Evolutionary conservation across 257 asterid genomes (phyloP).

Genomic region (Solanum arcanum): DNA sequence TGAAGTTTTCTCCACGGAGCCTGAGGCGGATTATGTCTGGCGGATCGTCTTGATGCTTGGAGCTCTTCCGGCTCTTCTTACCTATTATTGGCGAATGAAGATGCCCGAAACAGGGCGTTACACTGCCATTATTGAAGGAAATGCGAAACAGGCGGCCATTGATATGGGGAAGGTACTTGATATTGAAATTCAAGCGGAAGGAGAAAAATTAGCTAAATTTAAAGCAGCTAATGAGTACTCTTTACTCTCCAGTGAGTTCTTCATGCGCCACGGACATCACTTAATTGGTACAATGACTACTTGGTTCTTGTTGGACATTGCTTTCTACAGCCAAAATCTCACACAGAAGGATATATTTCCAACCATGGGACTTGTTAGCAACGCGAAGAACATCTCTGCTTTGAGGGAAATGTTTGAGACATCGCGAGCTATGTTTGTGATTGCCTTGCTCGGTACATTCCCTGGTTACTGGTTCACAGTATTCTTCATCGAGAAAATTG

Average conservation of each 20-base stretch:
- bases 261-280: slow-evolving; percentile 30
- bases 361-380: slow-evolving; percentile 26
- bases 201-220: slow-evolving; percentile 17
- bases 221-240: slow-evolving; percentile 16
- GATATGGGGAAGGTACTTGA: slow-evolving; percentile 52
- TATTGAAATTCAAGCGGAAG: slow-evolving; percentile 49
- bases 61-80: slow-evolving; percentile 49
- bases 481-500: neutral
- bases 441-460: neutral
- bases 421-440: neutral
- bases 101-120: slow-evolving; percentile 34
- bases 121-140: slow-evolving; percentile 61
- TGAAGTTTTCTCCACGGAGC: slow-evolving; percentile 29
- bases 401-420: slow-evolving; percentile 17
- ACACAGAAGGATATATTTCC: slow-evolving; percentile 37
- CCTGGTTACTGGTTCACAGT: neutral
- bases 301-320: slow-evolving; percentile 33
- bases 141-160: slow-evolving; percentile 47
- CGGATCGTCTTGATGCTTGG: slow-evolving; percentile 58
- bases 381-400: slow-evolving; percentile 14
- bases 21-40: slow-evolving; percentile 57
- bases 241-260: slow-evolving; percentile 21
- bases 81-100: slow-evolving; percentile 72
- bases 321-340: slow-evolving; percentile 32
- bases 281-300: slow-evolving; percentile 25